Base-by-base conservation (phyloP, 2,329 filamentous ascomycete species). In the Hymenotorrendiella dingleyae region DNA sequence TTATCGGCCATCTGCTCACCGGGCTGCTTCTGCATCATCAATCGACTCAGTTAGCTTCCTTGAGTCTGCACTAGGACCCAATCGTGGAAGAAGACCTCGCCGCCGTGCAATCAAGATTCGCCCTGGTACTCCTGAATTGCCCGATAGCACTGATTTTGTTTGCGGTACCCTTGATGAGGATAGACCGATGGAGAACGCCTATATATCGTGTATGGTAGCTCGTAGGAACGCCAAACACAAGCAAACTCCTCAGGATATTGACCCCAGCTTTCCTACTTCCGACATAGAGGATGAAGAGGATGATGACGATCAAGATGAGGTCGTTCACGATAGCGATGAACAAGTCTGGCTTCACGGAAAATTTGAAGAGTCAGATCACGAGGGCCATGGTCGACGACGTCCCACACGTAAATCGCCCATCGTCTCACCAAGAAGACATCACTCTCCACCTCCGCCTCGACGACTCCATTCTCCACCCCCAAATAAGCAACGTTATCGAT, bases 141-240 rank as follows among this genome's bases (percentile, higher is more conserved):
- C 93, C 1, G 93, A 98, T 63, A 96, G 90, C 65, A 97, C 93
- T 11, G 93, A 98, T 63, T 98, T 98, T 54, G 93, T 98, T n/a
- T 97, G 93, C 59, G 93, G 93, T 45, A 98, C 93, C 1, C 73
- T 98, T 16, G 93, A 98, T 53, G 93, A 98, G 64, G 93, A 98
- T 59, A 82, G 88, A 33, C 88, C 89, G 3, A 68, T 97, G n/a
- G 93, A 98, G 62, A 88, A 90, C 54, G 91, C 88, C 1, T 98
- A 96, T 63, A 76, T 94, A 43, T 86, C 86, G 2, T 88, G 85
- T 56, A 74, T 94, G 45, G 85, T 90, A 57, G 82, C 86, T 42
- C 82, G 86, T 53, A 84, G 89, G 55, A 82, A 82, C 35, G 82
- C 84, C 53, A 95, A 90, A 67, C 84, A 90, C 47, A 81, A 84